These are phyloP conservation scores for Oidiodendron maius DNA, from an alignment of 495 filamentous ascomycete species.

Conservation along the genomic window DNA sequence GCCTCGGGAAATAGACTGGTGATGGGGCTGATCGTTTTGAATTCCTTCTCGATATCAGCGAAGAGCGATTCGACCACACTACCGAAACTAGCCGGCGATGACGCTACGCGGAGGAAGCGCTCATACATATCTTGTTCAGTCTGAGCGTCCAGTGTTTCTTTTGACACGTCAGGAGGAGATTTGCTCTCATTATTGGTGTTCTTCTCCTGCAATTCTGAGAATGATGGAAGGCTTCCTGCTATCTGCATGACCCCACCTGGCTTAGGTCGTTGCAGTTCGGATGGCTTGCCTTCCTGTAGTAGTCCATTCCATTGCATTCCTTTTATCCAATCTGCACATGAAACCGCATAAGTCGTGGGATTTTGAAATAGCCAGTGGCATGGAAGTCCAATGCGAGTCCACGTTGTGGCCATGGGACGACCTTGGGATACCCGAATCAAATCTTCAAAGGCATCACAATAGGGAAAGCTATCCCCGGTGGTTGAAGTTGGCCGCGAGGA, in stretches of 20 bases:
- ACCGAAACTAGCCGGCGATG: background rate
- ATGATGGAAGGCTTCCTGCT: background rate
- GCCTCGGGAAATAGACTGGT: no score
- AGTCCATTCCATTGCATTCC: background rate
- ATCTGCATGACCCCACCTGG: background rate
- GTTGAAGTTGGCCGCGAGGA: slow-evolving; percentile 2
- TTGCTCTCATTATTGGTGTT: background rate
- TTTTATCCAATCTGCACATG: background rate
- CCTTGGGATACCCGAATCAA: slow-evolving; percentile 21
- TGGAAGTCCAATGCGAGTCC: background rate
- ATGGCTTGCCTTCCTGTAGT: background rate
- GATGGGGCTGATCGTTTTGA: no score
- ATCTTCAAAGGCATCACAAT: slow-evolving; percentile 30
- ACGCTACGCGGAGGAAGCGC: slow-evolving; percentile 6
- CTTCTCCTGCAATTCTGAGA: no score
- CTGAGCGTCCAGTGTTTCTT: slow-evolving; percentile 1
- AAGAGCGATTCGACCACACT: background rate
- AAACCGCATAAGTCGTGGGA: background rate
- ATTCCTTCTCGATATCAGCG: background rate
- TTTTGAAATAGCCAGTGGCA: background rate
- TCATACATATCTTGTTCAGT: slow-evolving; percentile 23
- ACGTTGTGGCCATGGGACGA: background rate
- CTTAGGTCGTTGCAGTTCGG: background rate
- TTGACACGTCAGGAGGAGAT: no score
- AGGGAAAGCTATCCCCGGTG: slow-evolving; percentile 16